Evolutionary conservation across 2,329 filamentous ascomycete genomes (phyloP).

Genomic region (Rhynchosporium graminicola): DNA sequence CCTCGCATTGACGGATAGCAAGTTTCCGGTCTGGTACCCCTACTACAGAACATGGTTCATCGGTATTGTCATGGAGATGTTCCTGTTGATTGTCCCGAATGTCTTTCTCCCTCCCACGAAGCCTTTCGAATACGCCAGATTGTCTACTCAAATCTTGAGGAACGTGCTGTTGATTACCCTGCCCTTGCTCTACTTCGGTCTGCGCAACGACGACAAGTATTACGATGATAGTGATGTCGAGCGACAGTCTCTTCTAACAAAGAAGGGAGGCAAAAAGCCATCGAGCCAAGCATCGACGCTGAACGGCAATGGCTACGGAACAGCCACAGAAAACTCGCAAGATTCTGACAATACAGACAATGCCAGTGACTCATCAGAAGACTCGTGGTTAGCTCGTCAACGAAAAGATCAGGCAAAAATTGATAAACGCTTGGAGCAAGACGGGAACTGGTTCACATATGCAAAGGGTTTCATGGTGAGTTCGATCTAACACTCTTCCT

Average conservation of each 20-base stretch:
- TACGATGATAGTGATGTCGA: conserved; percentile 54
- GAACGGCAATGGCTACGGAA: conserved; percentile 36
- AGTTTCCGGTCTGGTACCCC: conserved; percentile 60
- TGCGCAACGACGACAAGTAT: conserved; percentile 35
- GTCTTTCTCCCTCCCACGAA: conserved; percentile 29
- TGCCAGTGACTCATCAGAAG: conserved; percentile 47
- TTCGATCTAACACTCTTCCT: conserved; percentile 22
- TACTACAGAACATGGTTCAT: conserved; percentile 64
- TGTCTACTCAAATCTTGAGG: conserved; percentile 37
- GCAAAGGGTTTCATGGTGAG: conserved; percentile 67
- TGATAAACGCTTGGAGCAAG: conserved; percentile 69
- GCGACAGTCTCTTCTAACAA: conserved; percentile 57
- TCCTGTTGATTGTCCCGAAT: conserved; percentile 45
- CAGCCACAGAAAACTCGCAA: conserved; percentile 28
- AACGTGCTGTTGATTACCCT: conserved; percentile 41
- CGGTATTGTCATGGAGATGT: conserved; percentile 56
- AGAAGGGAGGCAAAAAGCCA: conserved; percentile 41
- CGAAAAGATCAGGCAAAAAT: conserved; percentile 58
- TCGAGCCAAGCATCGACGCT: conserved; percentile 32
- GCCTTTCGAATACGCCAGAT: conserved; percentile 31
- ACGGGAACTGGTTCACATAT: conserved; percentile 77
- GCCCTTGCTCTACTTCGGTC: conserved; percentile 39
- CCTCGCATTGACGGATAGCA: conserved; percentile 52
- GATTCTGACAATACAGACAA: conserved; percentile 29
- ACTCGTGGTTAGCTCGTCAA: conserved; percentile 56